Evolutionary conservation across 441 rosid species (phyloP).

Genomic region (Adansonia madagascariensis): DNA sequence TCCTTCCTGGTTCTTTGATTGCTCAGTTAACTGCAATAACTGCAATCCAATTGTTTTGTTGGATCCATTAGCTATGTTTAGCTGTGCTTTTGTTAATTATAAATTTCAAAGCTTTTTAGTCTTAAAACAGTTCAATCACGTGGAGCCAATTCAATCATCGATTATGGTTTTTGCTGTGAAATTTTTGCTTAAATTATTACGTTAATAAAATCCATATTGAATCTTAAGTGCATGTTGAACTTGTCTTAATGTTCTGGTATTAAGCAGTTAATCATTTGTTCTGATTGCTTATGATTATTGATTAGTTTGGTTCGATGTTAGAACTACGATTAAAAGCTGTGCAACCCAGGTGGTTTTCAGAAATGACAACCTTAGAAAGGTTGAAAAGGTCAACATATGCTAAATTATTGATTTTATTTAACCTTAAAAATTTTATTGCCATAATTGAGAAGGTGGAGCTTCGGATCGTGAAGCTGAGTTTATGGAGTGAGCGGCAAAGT

Average conservation of each 20-base stretch:
- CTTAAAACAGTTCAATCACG: not conserved
- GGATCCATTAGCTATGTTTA: not conserved
- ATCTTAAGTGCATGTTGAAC: not conserved
- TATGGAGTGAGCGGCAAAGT: not conserved
- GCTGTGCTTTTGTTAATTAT: not conserved
- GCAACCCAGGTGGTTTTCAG: not conserved
- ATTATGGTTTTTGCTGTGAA: not conserved
- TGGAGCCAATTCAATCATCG: not conserved
- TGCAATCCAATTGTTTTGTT: not conserved
- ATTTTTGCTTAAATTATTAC: not conserved
- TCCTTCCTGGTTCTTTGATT: not conserved
- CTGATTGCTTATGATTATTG: not conserved
- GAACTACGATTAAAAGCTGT: not conserved
- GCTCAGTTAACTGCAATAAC: not conserved
- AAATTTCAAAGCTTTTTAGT: not conserved
- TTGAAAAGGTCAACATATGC: not conserved
- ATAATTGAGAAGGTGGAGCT: not conserved
- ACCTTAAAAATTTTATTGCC: not conserved
- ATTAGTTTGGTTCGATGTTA: not conserved
- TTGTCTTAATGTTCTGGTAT: conserved; percentile 4
- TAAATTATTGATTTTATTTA: not conserved
- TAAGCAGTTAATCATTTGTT: not conserved
- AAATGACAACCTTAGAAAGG: conserved; percentile 4
- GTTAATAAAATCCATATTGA: not conserved
- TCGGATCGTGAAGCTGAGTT: not conserved